Evolutionary conservation across 2,329 filamentous ascomycete species (phyloP), one percentile per base, ranked within the genome.

Genomic region (Diaporthe batatas): DNA sequence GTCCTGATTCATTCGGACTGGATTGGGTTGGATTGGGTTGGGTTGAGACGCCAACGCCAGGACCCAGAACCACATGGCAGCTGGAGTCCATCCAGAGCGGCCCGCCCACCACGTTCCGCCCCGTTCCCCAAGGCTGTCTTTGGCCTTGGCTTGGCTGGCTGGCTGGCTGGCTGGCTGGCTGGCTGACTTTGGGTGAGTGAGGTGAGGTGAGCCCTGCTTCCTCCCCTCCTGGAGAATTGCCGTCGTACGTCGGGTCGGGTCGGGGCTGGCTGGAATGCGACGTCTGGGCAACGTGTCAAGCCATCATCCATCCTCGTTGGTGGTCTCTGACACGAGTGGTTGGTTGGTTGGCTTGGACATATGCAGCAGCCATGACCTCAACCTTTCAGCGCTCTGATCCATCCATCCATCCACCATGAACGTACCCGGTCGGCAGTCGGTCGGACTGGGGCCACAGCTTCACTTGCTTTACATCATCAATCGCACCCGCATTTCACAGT

Each of bases 191-290:
- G n/a, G n/a, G n/a, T n/a, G 29, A 29, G 29, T 29, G 29, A 29
- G 29, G 29, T 39, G 36, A 39, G 36, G 36, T 39, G 36, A 39
- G 36, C 36, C 36, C 54, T 36, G 54, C 32, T n/a, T n/a, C n/a
- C n/a, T n/a, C n/a, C n/a, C n/a, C 32, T 29, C 29, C 18, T 23
- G 29, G 44, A 18, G 3, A 21, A 21, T 49, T 49, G 21, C 21
- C 44, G 44, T 21, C 6, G 18, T n/a, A 21, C 7, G 42, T 21
- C 16, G 18, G 42, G 25, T 11, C 36, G 11, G 11, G 36, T 25
- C 21, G 25, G 16, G 16, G 21, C n/a, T n/a, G 57, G 36, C 39
- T 59, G 36, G 57, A 59, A 59, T 59, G 39, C 29, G 58, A 62
- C 58, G 36, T 32, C 16, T 47, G 34, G 55, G 55, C 36, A 44